phyloP scores from a whole-genome alignment of 2,329 filamentous ascomycete species.

The Apiospora saccharicola region DNA sequence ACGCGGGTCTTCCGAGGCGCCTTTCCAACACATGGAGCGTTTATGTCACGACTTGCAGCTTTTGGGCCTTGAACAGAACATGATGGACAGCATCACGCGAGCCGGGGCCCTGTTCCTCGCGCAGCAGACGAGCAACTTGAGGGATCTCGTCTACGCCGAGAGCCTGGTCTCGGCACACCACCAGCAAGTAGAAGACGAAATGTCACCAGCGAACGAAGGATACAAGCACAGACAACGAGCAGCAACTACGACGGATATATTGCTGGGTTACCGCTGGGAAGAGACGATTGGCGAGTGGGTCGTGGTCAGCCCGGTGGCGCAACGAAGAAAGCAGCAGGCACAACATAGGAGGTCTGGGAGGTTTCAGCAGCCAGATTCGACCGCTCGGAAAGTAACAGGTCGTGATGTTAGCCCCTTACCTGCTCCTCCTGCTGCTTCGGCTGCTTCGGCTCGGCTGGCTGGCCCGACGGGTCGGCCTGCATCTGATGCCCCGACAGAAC shows the following conservation, averaged over 20 bases:
- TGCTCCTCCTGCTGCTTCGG: background rate
- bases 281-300: slow-evolving; percentile 66
- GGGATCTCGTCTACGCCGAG: slow-evolving; percentile 63
- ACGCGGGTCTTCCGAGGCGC: slow-evolving; percentile 37
- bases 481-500: background rate
- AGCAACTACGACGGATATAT: background rate
- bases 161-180: slow-evolving; percentile 39
- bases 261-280: slow-evolving; percentile 56
- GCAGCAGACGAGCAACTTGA: slow-evolving; percentile 59
- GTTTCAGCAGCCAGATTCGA: slow-evolving; percentile 7
- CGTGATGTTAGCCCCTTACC: background rate
- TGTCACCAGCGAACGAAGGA: background rate
- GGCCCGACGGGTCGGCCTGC: background rate
- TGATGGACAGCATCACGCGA: slow-evolving; percentile 48
- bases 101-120: slow-evolving; percentile 61
- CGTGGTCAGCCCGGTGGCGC: slow-evolving; percentile 51
- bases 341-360: slow-evolving; percentile 34
- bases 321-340: slow-evolving; percentile 28
- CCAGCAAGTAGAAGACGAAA: background rate
- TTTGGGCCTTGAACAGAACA: slow-evolving; percentile 42
- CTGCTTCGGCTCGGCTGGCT: background rate
- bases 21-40: slow-evolving; percentile 38
- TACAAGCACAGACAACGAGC: background rate
- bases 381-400: background rate
- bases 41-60: slow-evolving; percentile 51